Evolutionary conservation across 257 asterid species (phyloP).

Genomic region (Rehmannia glutinosa): DNA sequence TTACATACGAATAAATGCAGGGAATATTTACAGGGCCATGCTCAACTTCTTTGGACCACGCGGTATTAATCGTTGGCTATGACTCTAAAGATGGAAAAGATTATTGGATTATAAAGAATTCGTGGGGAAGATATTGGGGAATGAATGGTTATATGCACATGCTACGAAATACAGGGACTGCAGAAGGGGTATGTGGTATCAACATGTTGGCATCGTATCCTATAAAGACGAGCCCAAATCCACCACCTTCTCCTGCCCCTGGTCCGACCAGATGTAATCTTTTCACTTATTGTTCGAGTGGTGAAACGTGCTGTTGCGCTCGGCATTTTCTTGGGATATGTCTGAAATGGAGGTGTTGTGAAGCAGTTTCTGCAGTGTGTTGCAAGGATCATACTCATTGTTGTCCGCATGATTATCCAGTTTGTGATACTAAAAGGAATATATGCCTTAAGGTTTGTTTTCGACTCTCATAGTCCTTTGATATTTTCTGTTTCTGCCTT

Average conservation of each 20-base stretch:
- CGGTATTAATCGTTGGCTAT: slow-evolving; percentile 86
- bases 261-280: slow-evolving; percentile 58
- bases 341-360: slow-evolving; percentile 80
- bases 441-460: slow-evolving; percentile 65
- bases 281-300: slow-evolving; percentile 57
- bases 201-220: slow-evolving; percentile 87
- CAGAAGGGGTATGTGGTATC: slow-evolving; percentile 77
- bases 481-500: not conserved
- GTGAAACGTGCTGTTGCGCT: slow-evolving; percentile 89
- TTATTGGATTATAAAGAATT: slow-evolving; percentile 86
- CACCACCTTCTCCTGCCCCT: slow-evolving; percentile 76
- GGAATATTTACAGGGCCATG: slow-evolving; percentile 92
- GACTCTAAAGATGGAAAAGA: slow-evolving; percentile 71
- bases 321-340: slow-evolving; percentile 62
- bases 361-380: slow-evolving; percentile 65
- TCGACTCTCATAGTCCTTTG: not conserved
- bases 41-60: slow-evolving; percentile 76
- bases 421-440: slow-evolving; percentile 53
- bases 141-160: slow-evolving; percentile 73
- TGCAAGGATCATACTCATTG: slow-evolving; percentile 65
- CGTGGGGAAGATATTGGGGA: slow-evolving; percentile 97
- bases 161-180: slow-evolving; percentile 45
- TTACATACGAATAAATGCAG: slow-evolving; percentile 36
- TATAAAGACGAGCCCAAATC: slow-evolving; percentile 80
- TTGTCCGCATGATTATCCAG: slow-evolving; percentile 80